Evolutionary conservation across 257 asterid genomes (phyloP).

Genomic region (Thymus mandschuricus): DNA sequence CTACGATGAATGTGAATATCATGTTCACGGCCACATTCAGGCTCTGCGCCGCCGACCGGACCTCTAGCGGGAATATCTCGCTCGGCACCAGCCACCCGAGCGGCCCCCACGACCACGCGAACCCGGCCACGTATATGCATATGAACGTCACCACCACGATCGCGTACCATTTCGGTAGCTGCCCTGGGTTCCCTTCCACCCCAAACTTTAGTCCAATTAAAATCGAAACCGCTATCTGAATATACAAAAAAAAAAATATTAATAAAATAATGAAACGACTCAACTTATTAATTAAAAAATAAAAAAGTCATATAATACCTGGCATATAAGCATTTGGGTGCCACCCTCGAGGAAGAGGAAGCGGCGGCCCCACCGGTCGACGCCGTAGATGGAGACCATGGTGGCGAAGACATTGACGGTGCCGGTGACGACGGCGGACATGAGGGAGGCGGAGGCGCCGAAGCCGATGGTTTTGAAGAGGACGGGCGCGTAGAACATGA

Average conservation of each 20-base stretch:
- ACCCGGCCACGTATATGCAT: constrained; percentile 73
- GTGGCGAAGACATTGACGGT: constrained; percentile 62
- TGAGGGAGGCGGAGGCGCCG: constrained; percentile 56
- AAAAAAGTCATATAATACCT: constrained; percentile 2
- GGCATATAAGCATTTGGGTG: constrained; percentile 64
- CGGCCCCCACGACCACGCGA: constrained; percentile 96
- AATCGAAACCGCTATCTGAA: constrained; percentile 57
- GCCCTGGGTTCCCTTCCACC: constrained; percentile 50
- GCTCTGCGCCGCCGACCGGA: constrained; percentile 86
- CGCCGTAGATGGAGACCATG: constrained; percentile 56
- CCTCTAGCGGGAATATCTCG: constrained; percentile 80
- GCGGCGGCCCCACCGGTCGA: constrained; percentile 80
- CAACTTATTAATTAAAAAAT: too few species aligned
- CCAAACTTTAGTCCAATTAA: constrained; percentile 70
- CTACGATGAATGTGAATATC: constrained; percentile 67
- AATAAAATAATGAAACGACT: too few species aligned
- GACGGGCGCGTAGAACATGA: constrained; percentile 84
- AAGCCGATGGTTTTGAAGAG: constrained; percentile 75
- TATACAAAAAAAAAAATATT: neutral
- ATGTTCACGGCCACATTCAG: constrained; percentile 75
- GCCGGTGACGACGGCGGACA: constrained; percentile 73
- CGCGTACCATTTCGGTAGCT: constrained; percentile 72
- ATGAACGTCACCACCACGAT: constrained; percentile 64
- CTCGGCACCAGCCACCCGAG: constrained; percentile 89
- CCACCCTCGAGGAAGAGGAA: constrained; percentile 75